Conservation (phyloP, 495 filamentous ascomycete genomes). For the Penicillium manginii region DNA sequence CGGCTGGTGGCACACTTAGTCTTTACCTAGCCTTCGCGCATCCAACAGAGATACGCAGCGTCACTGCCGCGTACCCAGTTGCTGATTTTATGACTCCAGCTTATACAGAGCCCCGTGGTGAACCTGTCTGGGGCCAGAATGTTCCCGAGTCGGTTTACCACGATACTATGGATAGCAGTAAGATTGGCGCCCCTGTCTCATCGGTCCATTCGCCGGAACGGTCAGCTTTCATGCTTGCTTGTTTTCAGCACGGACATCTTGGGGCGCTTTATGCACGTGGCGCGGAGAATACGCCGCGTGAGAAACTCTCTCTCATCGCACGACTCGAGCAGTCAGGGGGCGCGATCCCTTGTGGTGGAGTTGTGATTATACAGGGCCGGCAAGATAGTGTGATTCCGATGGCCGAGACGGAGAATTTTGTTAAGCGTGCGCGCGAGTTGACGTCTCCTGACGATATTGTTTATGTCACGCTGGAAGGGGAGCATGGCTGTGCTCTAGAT, state of each 20-base stretch:
- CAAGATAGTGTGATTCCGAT: conserved; percentile 1
- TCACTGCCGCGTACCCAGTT: background rate
- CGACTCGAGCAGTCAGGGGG: background rate
- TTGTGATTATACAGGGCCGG: background rate
- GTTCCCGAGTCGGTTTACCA: background rate
- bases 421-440: background rate
- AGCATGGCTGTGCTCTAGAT: background rate
- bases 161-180: background rate
- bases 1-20: background rate
- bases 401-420: background rate
- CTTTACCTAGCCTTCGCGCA: background rate
- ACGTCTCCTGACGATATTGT: background rate
- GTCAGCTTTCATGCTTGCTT: background rate
- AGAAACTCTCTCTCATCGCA: background rate
- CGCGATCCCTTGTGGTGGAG: background rate
- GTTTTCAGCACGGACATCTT: background rate
- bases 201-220: background rate
- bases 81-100: background rate
- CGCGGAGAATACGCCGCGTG: background rate
- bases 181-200: background rate
- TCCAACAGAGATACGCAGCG: background rate
- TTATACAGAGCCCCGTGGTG: background rate
- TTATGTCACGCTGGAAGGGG: background rate
- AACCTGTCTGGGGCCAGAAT: conserved; percentile 2
- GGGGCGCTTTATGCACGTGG: background rate